phyloP scores from a whole-genome alignment of 1,139 yeast genomes.

The Magnusiomyces tetraspermus region DNA sequence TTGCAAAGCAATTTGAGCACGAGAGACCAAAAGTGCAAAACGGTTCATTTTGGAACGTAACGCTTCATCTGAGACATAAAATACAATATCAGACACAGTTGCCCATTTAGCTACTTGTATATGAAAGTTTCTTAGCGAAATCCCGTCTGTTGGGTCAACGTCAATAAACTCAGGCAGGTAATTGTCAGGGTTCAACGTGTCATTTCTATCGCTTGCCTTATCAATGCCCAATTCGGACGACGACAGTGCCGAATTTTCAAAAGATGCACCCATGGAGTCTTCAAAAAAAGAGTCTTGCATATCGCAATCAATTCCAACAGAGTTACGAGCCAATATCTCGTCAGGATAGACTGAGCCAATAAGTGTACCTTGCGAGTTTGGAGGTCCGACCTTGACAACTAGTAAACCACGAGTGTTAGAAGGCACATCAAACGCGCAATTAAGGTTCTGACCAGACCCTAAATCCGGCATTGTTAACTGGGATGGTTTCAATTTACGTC shows the following conservation, averaged over 20 bases:
- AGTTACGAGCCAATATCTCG: constrained; percentile 42
- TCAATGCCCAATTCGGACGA: background rate
- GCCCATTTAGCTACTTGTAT: constrained; percentile 68
- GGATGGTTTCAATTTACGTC: constrained; percentile 9
- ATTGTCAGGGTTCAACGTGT: constrained; percentile 1
- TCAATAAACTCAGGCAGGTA: constrained; percentile 18
- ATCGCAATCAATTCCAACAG: constrained; percentile 7
- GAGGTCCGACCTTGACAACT: constrained; percentile 33
- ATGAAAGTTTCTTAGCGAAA: constrained; percentile 65
- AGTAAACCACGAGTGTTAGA: constrained; percentile 25
- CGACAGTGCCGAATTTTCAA: background rate
- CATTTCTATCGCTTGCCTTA: no score
- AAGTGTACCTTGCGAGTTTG: constrained; percentile 37
- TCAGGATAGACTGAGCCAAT: constrained; percentile 53
- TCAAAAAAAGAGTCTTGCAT: constrained; percentile 11
- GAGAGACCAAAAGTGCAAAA: constrained; percentile 20
- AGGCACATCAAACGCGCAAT: constrained; percentile 16
- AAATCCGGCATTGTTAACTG: background rate
- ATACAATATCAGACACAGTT: constrained; percentile 55
- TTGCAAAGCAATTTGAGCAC: constrained; percentile 22
- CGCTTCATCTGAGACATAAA: constrained; percentile 43
- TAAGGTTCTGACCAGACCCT: constrained; percentile 9
- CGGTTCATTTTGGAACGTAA: constrained; percentile 15
- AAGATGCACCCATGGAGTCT: background rate
- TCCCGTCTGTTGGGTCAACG: constrained; percentile 53